A percentile compares a stretch with the other conserved stretches of the same genome.
Conservation (phyloP, 1,284 basidiomycete genomes). For the Testicularia cyperi region DNA sequence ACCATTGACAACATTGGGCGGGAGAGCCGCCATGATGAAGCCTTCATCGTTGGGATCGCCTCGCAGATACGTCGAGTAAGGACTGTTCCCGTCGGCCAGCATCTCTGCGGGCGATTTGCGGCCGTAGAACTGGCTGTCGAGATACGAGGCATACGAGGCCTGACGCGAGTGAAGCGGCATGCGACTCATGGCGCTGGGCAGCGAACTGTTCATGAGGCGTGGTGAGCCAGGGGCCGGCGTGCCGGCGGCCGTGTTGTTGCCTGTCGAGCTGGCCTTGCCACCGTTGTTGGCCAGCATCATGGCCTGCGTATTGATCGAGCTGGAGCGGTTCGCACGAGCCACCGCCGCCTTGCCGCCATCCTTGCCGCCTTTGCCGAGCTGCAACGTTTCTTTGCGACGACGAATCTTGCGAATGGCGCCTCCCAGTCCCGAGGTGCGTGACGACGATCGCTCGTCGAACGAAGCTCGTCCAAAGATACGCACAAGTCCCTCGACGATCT, state of each 20-base stretch:
- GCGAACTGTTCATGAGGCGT: constrained; percentile 16
- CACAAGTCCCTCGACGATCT: constrained; percentile 77
- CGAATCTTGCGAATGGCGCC: constrained; percentile 46
- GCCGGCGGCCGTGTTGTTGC: constrained; percentile 9
- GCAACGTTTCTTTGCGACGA: constrained; percentile 31
- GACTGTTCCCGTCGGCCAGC: constrained; percentile 25
- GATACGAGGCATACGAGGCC: constrained; percentile 43
- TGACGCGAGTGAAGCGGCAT: constrained; percentile 46
- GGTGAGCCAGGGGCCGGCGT: constrained; percentile 9
- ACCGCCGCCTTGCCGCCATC: constrained; percentile 3
- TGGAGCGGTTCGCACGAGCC: constrained; percentile 12
- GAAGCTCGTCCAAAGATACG: constrained; percentile 77
- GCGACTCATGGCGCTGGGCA: constrained; percentile 20
- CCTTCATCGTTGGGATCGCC: constrained; percentile 49
- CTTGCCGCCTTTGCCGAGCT: constrained; percentile 36
- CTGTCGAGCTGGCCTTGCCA: constrained; percentile 16
- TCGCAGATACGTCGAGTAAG: constrained; percentile 39
- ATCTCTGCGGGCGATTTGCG: constrained; percentile 30
- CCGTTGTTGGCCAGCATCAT: constrained; percentile 16
- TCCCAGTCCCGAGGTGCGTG: constrained; percentile 39
- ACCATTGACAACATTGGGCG: constrained; percentile 10
- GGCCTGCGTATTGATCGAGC: constrained; percentile 17
- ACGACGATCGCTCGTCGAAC: constrained; percentile 69
- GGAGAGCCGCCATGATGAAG: constrained; percentile 50
- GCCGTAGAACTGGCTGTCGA: constrained; percentile 34